Conservation (phyloP, 495 filamentous ascomycete species). For the Talaromyces ruber region DNA sequence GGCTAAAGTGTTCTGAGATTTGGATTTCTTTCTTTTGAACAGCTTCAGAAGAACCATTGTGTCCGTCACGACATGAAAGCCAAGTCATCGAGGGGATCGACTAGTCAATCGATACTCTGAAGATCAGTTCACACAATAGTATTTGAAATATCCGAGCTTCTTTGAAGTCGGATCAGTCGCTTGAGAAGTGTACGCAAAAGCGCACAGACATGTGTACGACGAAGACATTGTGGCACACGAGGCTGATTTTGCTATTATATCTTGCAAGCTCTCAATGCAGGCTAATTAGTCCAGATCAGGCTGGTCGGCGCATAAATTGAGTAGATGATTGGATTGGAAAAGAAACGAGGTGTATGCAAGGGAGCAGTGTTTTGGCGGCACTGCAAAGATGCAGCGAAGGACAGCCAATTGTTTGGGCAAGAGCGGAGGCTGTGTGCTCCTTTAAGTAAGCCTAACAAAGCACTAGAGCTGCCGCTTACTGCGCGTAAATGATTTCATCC, state of each 20-base stretch:
- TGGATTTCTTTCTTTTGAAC: background rate
- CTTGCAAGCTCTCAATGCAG: background rate
- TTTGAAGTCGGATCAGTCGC: background rate
- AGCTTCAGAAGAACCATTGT: background rate
- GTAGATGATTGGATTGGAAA: background rate
- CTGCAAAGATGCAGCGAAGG: background rate
- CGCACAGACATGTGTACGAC: background rate
- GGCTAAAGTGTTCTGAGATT: background rate
- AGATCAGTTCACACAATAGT: background rate
- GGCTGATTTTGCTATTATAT: background rate
- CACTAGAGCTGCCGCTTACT: background rate
- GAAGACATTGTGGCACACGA: background rate
- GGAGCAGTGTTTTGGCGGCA: background rate
- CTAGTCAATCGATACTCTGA: background rate
- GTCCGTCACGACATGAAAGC: background rate
- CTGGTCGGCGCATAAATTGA: background rate
- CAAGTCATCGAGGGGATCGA: background rate
- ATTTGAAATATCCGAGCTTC: background rate
- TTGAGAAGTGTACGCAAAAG: background rate
- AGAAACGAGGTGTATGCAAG: background rate
- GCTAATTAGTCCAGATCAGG: background rate
- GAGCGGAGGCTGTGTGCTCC: background rate
- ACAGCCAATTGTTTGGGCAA: background rate
- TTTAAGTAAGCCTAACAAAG: background rate
- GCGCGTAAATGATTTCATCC: background rate